Conservation (phyloP, 257 asterid genomes). For the Ocimum tenuiflorum region DNA sequence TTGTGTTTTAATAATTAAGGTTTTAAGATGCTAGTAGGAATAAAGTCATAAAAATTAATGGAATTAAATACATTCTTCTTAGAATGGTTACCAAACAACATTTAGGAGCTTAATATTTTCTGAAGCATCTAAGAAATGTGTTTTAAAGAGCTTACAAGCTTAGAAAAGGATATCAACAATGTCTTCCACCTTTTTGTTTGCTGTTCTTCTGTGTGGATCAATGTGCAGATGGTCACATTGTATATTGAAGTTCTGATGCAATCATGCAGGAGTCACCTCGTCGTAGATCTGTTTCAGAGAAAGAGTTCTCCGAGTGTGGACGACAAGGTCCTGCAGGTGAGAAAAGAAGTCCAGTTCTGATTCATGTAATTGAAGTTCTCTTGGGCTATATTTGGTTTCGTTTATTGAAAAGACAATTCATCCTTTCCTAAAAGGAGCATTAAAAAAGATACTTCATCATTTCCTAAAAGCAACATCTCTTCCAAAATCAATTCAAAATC, state of each 20-base stretch:
- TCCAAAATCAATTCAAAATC: too few species aligned
- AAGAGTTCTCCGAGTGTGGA: constrained; percentile 75
- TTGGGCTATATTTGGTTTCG: too few species aligned
- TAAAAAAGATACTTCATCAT: too few species aligned
- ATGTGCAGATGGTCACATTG: background rate
- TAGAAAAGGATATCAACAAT: background rate
- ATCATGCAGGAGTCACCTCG: constrained; percentile 55
- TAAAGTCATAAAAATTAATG: background rate
- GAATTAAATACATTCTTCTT: background rate
- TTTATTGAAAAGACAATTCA: too few species aligned
- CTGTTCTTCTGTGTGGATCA: background rate
- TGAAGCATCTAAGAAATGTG: background rate
- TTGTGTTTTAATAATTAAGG: background rate
- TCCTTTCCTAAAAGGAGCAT: too few species aligned
- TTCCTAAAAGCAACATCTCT: too few species aligned
- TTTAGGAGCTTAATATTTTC: background rate
- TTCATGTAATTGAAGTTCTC: too few species aligned
- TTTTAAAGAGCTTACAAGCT: background rate
- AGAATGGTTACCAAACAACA: background rate
- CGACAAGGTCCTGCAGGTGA: constrained; percentile 83
- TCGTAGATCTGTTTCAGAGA: constrained; percentile 57
- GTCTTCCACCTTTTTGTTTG: background rate
- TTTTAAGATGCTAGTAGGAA: background rate
- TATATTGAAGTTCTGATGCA: background rate
- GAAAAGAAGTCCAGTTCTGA: constrained; percentile 14